Evolutionary conservation across 306 rosid genomes (phyloP), one percentile per base, ranked within the genome.

Genomic region (Prunus mongolica): DNA sequence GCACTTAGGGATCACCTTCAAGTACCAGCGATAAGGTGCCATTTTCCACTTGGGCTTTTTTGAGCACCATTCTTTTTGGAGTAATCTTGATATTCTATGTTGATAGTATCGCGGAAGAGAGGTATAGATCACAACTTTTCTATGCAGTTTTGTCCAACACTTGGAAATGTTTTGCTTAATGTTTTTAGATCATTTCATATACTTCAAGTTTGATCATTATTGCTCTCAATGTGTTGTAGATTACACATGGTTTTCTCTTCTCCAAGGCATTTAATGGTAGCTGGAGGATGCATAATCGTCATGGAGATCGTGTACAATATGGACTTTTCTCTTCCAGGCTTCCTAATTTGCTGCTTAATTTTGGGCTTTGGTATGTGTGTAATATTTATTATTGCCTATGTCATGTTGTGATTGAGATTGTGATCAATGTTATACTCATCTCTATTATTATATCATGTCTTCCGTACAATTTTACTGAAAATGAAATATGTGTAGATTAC

Each of bases 171-270:
- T 55, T 45, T 47, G 7, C 10, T 54, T 27, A 1, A 14, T 24
- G 58, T 25, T 68, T 68, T 15, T 66, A 67, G 73, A 61, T 54
- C n/a, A 20, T n/a, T 54, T 24, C 20, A 25, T 44, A 57, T 56
- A 27, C 47, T 15, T 44, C 27, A 46, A 5, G 15, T 45, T 45
- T 54, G 32, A 38, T 54, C 67, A 54, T 41, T 50, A 63, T 15
- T 77, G 62, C 16, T 77, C 74, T 32, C 67, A 49, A 54, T 49
- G 65, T 5, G 30, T 51, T 89, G 88, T 80, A 96, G 99, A 78
- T 88, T 96, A 82, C 99, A 93, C 88, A 84, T 91, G 98, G 98
- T 96, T 82, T 93, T 96, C 84, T 93, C 98, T 74, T 92, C 99
- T 30, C 98, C 99, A 45, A 91, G 96, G 78, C 99, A 96, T 89